phyloP scores from a whole-genome alignment of 2,329 filamentous ascomycete genomes.

The Fusarium pseudoanthophilum region DNA sequence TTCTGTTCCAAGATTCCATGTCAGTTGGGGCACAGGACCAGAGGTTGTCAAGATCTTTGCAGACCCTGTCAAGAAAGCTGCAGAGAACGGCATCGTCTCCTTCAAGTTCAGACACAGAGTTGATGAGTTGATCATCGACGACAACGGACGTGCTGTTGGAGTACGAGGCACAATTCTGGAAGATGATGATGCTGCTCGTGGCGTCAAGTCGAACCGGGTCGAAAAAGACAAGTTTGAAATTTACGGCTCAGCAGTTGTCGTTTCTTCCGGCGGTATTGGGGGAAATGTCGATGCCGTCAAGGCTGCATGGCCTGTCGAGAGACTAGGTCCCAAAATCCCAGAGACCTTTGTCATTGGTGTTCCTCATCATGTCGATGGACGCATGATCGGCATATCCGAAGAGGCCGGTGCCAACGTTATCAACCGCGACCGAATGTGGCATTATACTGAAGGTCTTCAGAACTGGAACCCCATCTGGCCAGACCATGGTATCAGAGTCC shows the following conservation, averaged over 20 bases:
- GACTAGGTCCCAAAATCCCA: slow-evolving; percentile 66
- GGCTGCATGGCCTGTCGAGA: slow-evolving; percentile 66
- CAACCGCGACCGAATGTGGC: slow-evolving; percentile 74
- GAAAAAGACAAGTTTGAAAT: slow-evolving; percentile 64
- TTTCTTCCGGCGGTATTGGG: slow-evolving; percentile 69
- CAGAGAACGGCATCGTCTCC: slow-evolving; percentile 62
- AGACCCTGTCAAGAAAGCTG: slow-evolving; percentile 65
- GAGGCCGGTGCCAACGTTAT: slow-evolving; percentile 63
- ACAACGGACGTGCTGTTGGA: slow-evolving; percentile 62
- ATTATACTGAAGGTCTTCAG: slow-evolving; percentile 70
- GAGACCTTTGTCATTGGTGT: slow-evolving; percentile 69
- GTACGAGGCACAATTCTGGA: slow-evolving; percentile 65
- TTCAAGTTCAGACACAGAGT: slow-evolving; percentile 68
- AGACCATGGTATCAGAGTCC: slow-evolving; percentile 67
- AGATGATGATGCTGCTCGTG: slow-evolving; percentile 60
- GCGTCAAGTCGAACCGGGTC: slow-evolving; percentile 61
- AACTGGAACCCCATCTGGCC: slow-evolving; percentile 74
- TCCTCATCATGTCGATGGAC: slow-evolving; percentile 71
- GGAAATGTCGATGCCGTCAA: slow-evolving; percentile 71
- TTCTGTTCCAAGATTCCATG: slow-evolving; percentile 70
- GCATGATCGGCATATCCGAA: slow-evolving; percentile 69
- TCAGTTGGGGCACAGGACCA: slow-evolving; percentile 70
- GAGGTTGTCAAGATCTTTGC: slow-evolving; percentile 68
- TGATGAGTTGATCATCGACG: slow-evolving; percentile 66
- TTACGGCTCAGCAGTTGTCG: slow-evolving; percentile 61